Conservation (phyloP, 345 rosid genomes). For the Gossypium bickii region DNA sequence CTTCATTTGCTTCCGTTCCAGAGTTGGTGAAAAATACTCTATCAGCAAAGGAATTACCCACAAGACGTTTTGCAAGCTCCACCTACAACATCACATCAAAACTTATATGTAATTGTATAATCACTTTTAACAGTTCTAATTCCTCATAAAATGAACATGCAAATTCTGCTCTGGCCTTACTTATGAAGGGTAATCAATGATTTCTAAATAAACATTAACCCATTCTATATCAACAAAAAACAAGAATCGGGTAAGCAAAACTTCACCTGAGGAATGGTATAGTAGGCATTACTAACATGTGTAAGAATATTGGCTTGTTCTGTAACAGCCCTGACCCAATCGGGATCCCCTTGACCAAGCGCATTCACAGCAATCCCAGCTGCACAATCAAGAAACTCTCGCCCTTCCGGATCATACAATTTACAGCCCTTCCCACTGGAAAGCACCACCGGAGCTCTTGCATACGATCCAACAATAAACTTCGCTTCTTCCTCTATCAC, state of each 20-base stretch:
- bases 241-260: neutral
- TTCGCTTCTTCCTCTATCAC: slow-evolving; percentile 59
- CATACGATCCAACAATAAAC: slow-evolving; percentile 70
- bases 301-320: slow-evolving; percentile 67
- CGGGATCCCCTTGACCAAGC: slow-evolving; percentile 76
- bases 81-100: slow-evolving; percentile 32
- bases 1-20: slow-evolving; percentile 96
- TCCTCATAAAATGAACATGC: neutral
- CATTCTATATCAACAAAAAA: neutral
- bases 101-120: no score
- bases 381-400: slow-evolving; percentile 69
- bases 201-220: neutral
- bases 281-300: slow-evolving; percentile 75
- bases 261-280: slow-evolving; percentile 69
- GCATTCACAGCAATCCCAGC: slow-evolving; percentile 87
- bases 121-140: no score
- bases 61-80: slow-evolving; percentile 76
- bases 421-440: slow-evolving; percentile 70
- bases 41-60: slow-evolving; percentile 73
- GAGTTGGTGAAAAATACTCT: slow-evolving; percentile 82
- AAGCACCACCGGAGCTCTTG: slow-evolving; percentile 68
- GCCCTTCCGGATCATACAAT: slow-evolving; percentile 69
- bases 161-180: neutral
- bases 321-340: slow-evolving; percentile 66
- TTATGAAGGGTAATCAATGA: no score